Evolutionary conservation across 2,329 filamentous ascomycete species (phyloP), one percentile per base, ranked within the genome.

Genomic region (Torrubiella hemipterigena): DNA sequence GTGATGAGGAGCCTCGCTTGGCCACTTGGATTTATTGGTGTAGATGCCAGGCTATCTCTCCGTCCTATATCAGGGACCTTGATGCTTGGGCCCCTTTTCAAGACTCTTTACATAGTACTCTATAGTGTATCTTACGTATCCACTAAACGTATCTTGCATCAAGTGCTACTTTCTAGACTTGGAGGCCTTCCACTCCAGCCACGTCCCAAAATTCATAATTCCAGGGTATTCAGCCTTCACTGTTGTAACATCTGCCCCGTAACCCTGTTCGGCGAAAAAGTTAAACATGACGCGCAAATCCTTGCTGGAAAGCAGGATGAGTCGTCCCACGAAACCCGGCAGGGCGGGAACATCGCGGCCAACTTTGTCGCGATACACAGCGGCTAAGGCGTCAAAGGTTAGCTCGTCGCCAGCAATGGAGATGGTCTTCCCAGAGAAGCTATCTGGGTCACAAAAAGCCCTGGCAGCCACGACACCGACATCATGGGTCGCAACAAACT

Each of bases 391-490:
- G 1, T 41, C 37, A 16, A 48, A 47, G 2, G 48, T 56, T 27
- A 59, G 34, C 33, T 62, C 58, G 29, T 63, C 58, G 4, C 57
- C 58, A 0, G 56, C 60, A 2, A 63, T 39, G 4, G 54, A 52
- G n/a, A 61, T 38, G 3, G 43, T 48, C 35, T 42, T 41, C 7
- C 42, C 44, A 13, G 34, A 44, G 38, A 48, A 61, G n/a, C 38
- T 20, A 2, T 47, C 47, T 1, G 54, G 50, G 13, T 52, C 33
- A 4, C 44, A 11, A 28, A 62, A 48, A 0, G 56, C 55, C 36
- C 50, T 36, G 2, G 55, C 56, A 5, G 48, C 56, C 32, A 59
- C 52, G n/a, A 44, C 28, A 15, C 58, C 58, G 31, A 62, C 56
- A 41, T 63, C 59, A 10, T 46, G 41, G 3, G 42, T 44, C 2